Evolutionary conservation across 768 basidiomycete species (phyloP), one percentile per base, ranked within the genome.

Genomic region (Gautieria morchelliformis): DNA sequence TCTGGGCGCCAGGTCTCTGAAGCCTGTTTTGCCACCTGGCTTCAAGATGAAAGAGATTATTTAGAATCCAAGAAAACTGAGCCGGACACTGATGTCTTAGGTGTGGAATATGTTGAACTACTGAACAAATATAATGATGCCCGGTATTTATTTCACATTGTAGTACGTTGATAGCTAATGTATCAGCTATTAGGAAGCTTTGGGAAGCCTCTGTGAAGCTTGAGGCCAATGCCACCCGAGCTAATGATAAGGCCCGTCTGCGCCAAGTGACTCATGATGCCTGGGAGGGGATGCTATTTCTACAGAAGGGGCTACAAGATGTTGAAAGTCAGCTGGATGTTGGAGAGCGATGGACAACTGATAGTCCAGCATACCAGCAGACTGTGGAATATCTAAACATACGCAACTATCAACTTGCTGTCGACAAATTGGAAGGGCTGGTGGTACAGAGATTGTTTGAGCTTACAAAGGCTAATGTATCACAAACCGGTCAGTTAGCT

Each of bases 11-110:
- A 41, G 1, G 2, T 53, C 52, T 37, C 33, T 2, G 52, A 53
- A 15, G 52, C 37, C 30, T 22, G 2, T 7, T 44, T 44, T 37
- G 32, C 17, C 12, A 37, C 14, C 1, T 55, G 53, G 53, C 42
- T 42, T 5, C 1, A 9, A 7, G 53, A 42, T 11, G 53, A 55
- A 4, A 0, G 37, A 12, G 1, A 44, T 2, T 55, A 55, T 6
- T 30, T 55, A 1, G 24, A 55, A 8, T 55, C 53, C 2, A 5
- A 44, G 53, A 55, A 53, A 27, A 19, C 52, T 20, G 72, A 72
- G 7, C 74, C 74, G 0, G 74, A 74, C 3, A 72, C 68, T 0
- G 75, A 75, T 8, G 74, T 73, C 4, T 73, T 71, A 17, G 74
- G 71, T 72, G 63, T 74, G 72, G 73, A 74, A 61, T 42, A 24